These are phyloP conservation scores for Leucocoprinus birnbaumii DNA, from an alignment of 768 basidiomycete species.

Conservation along the genomic window DNA sequence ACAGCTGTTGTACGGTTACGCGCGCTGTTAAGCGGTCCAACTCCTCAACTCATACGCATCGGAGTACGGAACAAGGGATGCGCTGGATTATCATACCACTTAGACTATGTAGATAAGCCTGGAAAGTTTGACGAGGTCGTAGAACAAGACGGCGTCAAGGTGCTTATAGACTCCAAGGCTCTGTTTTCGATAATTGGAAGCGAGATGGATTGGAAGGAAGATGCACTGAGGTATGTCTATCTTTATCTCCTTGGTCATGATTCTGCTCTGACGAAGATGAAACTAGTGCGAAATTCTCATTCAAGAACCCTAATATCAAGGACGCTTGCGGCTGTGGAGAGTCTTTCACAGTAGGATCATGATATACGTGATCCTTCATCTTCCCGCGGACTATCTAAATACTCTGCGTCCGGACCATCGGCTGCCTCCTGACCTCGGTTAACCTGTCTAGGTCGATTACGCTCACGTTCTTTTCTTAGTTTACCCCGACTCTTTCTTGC, in stretches of 20 bases:
- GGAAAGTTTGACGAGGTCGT: conserved; percentile 96
- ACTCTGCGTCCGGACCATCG: too few relatives aligned
- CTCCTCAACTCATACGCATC: conserved; percentile 90
- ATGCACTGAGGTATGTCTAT: conserved; percentile 70
- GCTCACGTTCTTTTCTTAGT: not conserved
- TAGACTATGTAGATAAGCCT: conserved; percentile 91
- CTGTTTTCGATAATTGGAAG: conserved; percentile 98
- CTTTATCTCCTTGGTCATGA: not conserved
- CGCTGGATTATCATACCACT: conserved; percentile 82
- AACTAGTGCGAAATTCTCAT: conserved; percentile 72
- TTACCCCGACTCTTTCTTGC: not conserved
- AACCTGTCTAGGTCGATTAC: not conserved
- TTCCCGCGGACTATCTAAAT: not conserved
- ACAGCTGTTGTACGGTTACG: conserved; percentile 70
- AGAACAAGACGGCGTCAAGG: conserved; percentile 90
- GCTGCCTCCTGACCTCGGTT: too few relatives aligned
- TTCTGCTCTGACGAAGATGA: conserved; percentile 1
- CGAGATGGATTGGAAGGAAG: conserved; percentile 99
- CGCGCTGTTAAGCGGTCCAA: conserved; percentile 74
- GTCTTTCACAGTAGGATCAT: conserved; percentile 71
- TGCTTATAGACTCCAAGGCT: conserved; percentile 95
- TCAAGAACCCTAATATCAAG: conserved; percentile 91
- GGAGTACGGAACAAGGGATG: conserved; percentile 98
- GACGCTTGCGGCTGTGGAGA: conserved; percentile 96
- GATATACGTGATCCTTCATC: conserved; percentile 12